Conservation (phyloP, 192 early-diverging fungal genomes). For the Backusella mclennaniae region DNA sequence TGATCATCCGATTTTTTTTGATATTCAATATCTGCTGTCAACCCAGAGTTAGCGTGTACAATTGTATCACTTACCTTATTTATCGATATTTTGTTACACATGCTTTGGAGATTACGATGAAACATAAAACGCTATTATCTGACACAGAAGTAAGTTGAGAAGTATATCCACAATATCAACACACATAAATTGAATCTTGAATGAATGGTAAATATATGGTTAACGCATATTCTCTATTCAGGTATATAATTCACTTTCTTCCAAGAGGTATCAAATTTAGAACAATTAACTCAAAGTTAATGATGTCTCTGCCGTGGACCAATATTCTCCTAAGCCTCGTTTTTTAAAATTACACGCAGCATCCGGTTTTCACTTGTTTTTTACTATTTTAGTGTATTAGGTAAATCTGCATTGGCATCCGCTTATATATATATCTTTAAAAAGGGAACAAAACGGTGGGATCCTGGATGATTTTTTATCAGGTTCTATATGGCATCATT, state of each 20-base stretch:
- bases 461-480: neutral
- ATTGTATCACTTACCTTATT: neutral
- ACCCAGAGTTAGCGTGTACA: neutral
- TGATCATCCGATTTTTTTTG: slow-evolving; percentile 1
- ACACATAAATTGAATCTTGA: neutral
- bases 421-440: neutral
- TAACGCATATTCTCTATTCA: neutral
- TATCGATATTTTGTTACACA: neutral
- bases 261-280: neutral
- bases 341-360: neutral
- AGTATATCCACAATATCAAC: neutral
- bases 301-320: no score
- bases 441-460: neutral
- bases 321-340: neutral
- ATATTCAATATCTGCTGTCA: neutral
- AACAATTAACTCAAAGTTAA: neutral
- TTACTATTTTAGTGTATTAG: neutral
- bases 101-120: no score
- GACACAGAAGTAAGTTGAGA: neutral
- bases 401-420: neutral
- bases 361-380: neutral
- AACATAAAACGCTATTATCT: neutral
- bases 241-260: neutral
- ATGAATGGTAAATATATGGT: no score
- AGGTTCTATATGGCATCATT: neutral